Percentiles rank a stretch among this genome's conserved stretches.
Evolutionary conservation across 805 yeast genomes (phyloP).

Genomic region (Suhomyces faveliae): DNA sequence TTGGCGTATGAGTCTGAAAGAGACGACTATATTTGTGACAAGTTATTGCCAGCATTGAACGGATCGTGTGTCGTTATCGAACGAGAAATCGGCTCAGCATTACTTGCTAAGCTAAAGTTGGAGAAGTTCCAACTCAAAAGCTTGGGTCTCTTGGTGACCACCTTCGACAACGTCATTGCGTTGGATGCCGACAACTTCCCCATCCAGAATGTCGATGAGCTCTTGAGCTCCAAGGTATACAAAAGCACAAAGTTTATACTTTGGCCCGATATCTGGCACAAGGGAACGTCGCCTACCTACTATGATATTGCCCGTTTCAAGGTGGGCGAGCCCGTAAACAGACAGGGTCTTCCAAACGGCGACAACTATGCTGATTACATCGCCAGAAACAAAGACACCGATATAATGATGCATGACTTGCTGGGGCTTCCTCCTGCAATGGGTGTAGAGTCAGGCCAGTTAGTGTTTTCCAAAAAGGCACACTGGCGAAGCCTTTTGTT

Average conservation of each 20-base stretch:
- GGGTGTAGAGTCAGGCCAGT: slow-evolving; percentile 40
- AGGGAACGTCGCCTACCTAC: slow-evolving; percentile 37
- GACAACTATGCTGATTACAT: slow-evolving; percentile 11
- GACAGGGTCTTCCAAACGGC: slow-evolving; percentile 30
- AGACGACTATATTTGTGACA: slow-evolving; percentile 33
- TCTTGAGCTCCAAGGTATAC: slow-evolving; percentile 36
- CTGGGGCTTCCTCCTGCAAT: slow-evolving; percentile 37
- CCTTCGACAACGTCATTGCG: slow-evolving; percentile 35
- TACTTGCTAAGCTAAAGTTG: slow-evolving; percentile 24
- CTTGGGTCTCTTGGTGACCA: slow-evolving; percentile 35
- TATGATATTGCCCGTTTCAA: slow-evolving; percentile 34
- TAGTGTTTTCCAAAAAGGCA: slow-evolving; percentile 32
- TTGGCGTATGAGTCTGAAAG: slow-evolving; percentile 32
- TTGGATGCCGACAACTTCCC: slow-evolving; percentile 43
- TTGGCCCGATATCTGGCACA: slow-evolving; percentile 46
- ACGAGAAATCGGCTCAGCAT: slow-evolving; percentile 31
- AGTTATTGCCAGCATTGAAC: slow-evolving; percentile 31
- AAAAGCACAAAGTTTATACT: slow-evolving; percentile 25
- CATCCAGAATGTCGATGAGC: slow-evolving; percentile 33
- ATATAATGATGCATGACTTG: slow-evolving; percentile 25
- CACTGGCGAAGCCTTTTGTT: slow-evolving; percentile 33
- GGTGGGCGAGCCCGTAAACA: slow-evolving; percentile 20
- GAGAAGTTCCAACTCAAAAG: slow-evolving; percentile 36
- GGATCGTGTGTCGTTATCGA: slow-evolving; percentile 45
- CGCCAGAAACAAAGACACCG: slow-evolving; percentile 6